A percentile compares a stretch with the other conserved stretches of the same genome.
These are phyloP conservation scores for Cynara cardunculus DNA, from an alignment of 129 eudicot species.

Conservation along the genomic window DNA sequence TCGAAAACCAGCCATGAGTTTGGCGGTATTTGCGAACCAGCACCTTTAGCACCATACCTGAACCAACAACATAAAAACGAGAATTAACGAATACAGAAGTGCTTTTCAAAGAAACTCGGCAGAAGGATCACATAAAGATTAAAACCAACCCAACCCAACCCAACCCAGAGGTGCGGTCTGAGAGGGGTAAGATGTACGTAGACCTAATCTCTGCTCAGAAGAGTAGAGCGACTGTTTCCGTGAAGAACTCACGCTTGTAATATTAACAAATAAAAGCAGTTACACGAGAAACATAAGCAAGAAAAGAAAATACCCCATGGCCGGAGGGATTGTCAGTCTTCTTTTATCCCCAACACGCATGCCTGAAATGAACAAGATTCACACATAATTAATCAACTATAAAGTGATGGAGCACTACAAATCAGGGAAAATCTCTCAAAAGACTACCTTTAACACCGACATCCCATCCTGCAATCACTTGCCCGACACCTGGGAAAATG, in stretches of 20 bases:
- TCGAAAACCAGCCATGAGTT: slow-evolving; percentile 82
- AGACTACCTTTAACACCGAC: slow-evolving; percentile 84
- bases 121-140: background rate
- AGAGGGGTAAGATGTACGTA: too few species aligned
- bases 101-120: background rate
- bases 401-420: background rate
- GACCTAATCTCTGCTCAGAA: too few species aligned
- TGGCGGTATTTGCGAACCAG: slow-evolving; percentile 63
- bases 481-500: slow-evolving; percentile 55
- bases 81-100: background rate
- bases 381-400: background rate
- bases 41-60: slow-evolving; percentile 87
- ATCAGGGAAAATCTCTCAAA: background rate
- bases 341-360: slow-evolving; percentile 98
- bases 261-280: background rate
- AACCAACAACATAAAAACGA: background rate
- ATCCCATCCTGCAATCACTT: slow-evolving; percentile 98
- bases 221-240: background rate
- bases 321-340: slow-evolving; percentile 92
- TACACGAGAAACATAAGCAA: background rate
- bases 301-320: slow-evolving; percentile 72
- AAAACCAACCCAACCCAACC: too few species aligned
- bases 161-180: too few species aligned
- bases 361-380: slow-evolving; percentile 38
- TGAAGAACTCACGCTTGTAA: background rate